These are phyloP conservation scores for Trichoderma sp. DNA, from an alignment of 2,329 filamentous ascomycete species.

Conservation along the genomic window DNA sequence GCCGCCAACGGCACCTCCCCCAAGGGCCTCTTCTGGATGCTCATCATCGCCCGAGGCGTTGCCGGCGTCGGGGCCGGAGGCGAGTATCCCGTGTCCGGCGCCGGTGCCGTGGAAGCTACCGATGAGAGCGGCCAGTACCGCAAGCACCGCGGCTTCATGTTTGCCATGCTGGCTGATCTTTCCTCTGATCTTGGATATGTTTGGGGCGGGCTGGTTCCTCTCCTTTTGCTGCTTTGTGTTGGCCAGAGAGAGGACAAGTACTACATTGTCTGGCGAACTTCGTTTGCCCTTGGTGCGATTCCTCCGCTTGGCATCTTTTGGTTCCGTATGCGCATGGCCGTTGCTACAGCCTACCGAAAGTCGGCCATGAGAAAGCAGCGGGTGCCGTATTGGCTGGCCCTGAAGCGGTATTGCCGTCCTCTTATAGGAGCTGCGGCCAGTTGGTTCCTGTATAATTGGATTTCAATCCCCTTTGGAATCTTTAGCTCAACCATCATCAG, in stretches of 20 bases:
- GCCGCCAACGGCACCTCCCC: slow-evolving; percentile 41
- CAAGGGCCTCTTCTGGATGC: slow-evolving; percentile 50
- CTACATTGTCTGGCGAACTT: slow-evolving; percentile 49
- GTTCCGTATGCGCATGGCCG: slow-evolving; percentile 52
- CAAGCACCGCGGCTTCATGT: slow-evolving; percentile 53
- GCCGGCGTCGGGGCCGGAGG: slow-evolving; percentile 45
- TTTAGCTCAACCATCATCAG: slow-evolving; percentile 53
- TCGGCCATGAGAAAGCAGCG: slow-evolving; percentile 46
- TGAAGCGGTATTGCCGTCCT: slow-evolving; percentile 49
- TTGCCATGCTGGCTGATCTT: slow-evolving; percentile 54
- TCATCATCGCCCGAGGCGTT: slow-evolving; percentile 43
- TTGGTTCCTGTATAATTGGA: slow-evolving; percentile 56
- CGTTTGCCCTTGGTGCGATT: slow-evolving; percentile 49
- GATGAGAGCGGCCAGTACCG: slow-evolving; percentile 47
- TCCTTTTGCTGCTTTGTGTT: slow-evolving; percentile 51
- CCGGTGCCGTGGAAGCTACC: slow-evolving; percentile 52
- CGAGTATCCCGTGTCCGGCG: slow-evolving; percentile 53
- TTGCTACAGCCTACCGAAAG: slow-evolving; percentile 49
- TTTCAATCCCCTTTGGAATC: slow-evolving; percentile 54
- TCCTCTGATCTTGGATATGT: slow-evolving; percentile 51
- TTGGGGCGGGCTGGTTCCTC: slow-evolving; percentile 47
- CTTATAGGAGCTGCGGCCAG: slow-evolving; percentile 47
- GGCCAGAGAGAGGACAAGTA: slow-evolving; percentile 42
- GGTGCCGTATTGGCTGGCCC: slow-evolving; percentile 45
- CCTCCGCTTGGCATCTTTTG: slow-evolving; percentile 51